Percentiles rank a stretch among this genome's conserved stretches.
Evolutionary conservation across 768 basidiomycete species (phyloP).

Genomic region (Epithele typhae): DNA sequence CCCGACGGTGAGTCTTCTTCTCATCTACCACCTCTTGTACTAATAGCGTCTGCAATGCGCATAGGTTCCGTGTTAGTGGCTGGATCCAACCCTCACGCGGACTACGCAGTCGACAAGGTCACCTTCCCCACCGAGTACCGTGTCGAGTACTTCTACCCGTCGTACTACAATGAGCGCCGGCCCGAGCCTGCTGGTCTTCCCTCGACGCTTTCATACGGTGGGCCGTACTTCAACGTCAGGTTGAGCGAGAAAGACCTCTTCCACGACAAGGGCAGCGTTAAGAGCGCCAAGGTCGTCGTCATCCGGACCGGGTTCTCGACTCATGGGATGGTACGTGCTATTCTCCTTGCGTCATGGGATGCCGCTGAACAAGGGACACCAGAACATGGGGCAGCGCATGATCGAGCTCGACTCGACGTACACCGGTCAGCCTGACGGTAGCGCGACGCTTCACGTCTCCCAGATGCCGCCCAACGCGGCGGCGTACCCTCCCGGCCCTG

Average conservation of each 20-base stretch:
- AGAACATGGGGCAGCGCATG: constrained; percentile 74
- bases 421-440: constrained; percentile 51
- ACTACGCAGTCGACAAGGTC: constrained; percentile 45
- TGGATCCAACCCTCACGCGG: constrained; percentile 80
- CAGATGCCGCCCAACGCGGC: constrained; percentile 76
- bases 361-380: not conserved
- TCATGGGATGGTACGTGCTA: constrained; percentile 58
- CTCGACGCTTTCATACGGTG: constrained; percentile 66
- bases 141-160: constrained; percentile 74
- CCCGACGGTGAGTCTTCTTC: constrained; percentile 48
- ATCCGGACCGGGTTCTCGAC: constrained; percentile 76
- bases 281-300: constrained; percentile 51
- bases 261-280: constrained; percentile 46
- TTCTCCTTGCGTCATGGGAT: not conserved
- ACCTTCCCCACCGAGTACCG: constrained; percentile 72
- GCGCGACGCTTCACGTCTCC: constrained; percentile 58
- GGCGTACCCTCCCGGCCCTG: constrained; percentile 67
- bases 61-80: constrained; percentile 69
- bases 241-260: constrained; percentile 52
- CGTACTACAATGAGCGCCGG: constrained; percentile 59
- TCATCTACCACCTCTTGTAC: not conserved
- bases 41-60: constrained; percentile 8
- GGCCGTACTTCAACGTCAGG: constrained; percentile 62
- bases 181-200: constrained; percentile 58
- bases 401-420: constrained; percentile 63